Evolutionary conservation across 176 grass and related monocot species (phyloP).

Genomic region (Sorghum bicolor): DNA sequence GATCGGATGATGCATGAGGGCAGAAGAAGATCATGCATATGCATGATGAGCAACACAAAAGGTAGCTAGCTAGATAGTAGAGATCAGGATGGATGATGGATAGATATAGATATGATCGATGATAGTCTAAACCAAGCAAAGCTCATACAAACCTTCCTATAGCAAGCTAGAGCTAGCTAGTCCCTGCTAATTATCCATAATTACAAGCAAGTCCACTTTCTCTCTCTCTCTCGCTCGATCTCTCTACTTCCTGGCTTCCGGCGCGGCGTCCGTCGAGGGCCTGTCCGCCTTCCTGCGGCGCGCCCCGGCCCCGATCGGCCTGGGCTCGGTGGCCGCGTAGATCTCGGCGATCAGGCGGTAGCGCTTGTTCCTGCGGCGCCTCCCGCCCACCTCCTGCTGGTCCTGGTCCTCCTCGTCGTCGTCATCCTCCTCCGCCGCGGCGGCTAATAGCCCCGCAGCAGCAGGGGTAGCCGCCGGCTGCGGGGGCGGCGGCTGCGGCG

Average conservation of each 20-base stretch:
- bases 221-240: background rate
- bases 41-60: background rate
- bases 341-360: conserved; percentile 52
- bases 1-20: background rate
- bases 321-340: conserved; percentile 37
- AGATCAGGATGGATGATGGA: background rate
- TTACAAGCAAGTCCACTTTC: conserved; percentile 21
- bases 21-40: background rate
- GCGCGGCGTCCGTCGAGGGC: background rate
- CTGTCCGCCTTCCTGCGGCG: conserved; percentile 17
- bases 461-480: background rate
- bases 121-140: background rate
- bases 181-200: conserved; percentile 33
- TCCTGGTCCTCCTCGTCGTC: background rate
- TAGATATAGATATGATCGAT: background rate
- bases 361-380: conserved; percentile 46
- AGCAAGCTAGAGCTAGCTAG: conserved; percentile 18
- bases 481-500: background rate
- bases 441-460: background rate
- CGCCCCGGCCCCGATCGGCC: background rate
- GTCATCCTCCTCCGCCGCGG: background rate
- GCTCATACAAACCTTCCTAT: background rate
- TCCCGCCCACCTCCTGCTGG: conserved; percentile 42
- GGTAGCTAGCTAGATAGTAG: background rate
- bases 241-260: background rate